Evolutionary conservation across 129 eudicot species (phyloP).

Genomic region (Centaurea solstitialis): DNA sequence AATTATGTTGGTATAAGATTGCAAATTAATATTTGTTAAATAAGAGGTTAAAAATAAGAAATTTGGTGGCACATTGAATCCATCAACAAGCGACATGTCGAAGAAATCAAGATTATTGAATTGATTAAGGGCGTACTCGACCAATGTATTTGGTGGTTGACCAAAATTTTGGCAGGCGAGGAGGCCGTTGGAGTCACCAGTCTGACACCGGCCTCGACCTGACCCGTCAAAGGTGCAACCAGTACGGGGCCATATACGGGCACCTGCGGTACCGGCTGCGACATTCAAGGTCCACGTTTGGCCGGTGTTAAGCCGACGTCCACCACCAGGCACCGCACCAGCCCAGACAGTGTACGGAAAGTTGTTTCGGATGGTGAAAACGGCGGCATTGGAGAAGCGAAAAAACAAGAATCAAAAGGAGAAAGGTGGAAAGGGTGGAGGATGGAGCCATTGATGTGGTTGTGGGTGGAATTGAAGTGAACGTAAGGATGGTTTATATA

Average conservation of each 20-base stretch:
- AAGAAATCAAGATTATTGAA: conserved; percentile 42
- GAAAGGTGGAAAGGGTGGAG: conserved; percentile 17
- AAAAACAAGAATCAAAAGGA: conserved; percentile 23
- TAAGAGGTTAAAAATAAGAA: not conserved
- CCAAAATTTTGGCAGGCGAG: conserved; percentile 45
- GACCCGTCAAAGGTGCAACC: conserved; percentile 33
- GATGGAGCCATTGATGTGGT: conserved; percentile 7
- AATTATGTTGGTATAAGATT: not conserved
- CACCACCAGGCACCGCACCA: conserved; percentile 56
- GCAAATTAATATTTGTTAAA: no score
- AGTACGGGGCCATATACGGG: conserved; percentile 56
- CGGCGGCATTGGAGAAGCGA: conserved; percentile 33
- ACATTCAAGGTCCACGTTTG: conserved; percentile 33
- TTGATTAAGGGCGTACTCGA: conserved; percentile 45
- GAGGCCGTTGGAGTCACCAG: conserved; percentile 53
- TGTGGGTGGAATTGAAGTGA: not conserved
- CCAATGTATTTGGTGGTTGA: conserved; percentile 50
- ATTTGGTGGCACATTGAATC: conserved; percentile 47
- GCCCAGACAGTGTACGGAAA: conserved; percentile 67
- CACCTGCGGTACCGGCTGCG: conserved; percentile 21
- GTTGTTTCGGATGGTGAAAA: conserved; percentile 43
- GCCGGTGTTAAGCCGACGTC: conserved; percentile 36
- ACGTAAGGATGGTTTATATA: no score
- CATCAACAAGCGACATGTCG: conserved; percentile 63
- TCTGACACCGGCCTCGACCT: conserved; percentile 46